Percentiles rank a stretch among this genome's conserved stretches.
Evolutionary conservation across 108 stramenopile species (phyloP).

Genomic region (Fragilaria crotonensis): DNA sequence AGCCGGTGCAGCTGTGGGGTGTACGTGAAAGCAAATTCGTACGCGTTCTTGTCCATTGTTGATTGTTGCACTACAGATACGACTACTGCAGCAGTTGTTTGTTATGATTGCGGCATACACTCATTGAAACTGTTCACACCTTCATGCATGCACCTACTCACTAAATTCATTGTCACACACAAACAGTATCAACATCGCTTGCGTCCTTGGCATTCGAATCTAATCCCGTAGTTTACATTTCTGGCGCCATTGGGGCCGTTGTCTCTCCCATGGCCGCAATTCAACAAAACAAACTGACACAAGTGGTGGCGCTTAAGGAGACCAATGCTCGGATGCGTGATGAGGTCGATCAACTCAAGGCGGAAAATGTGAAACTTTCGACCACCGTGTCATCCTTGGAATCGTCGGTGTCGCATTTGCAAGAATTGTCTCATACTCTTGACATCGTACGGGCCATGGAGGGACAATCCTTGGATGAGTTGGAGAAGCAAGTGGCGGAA

Average conservation of each 20-base stretch:
- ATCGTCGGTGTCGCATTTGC: slow-evolving; percentile 20
- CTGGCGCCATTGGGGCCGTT: slow-evolving; percentile 17
- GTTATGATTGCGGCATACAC: no score
- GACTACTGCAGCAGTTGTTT: no score
- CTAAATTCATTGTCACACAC: background rate
- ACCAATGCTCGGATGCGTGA: slow-evolving; percentile 26
- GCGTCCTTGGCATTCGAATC: slow-evolving; percentile 30
- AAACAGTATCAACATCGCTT: slow-evolving; percentile 10
- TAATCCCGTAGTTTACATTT: slow-evolving; percentile 18
- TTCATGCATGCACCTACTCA: no score
- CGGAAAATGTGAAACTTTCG: slow-evolving; percentile 22
- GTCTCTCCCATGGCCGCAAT: slow-evolving; percentile 27
- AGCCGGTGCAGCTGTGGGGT: no score
- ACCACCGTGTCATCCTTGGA: slow-evolving; percentile 15
- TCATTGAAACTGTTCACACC: no score
- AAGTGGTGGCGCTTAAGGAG: slow-evolving; percentile 24
- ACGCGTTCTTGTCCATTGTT: no score
- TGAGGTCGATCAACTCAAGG: slow-evolving; percentile 26
- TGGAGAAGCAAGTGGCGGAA: slow-evolving; percentile 31
- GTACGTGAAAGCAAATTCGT: no score
- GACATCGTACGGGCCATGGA: slow-evolving; percentile 17
- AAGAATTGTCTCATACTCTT: slow-evolving; percentile 23
- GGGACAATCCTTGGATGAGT: slow-evolving; percentile 20
- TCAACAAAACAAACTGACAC: slow-evolving; percentile 38
- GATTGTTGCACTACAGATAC: no score